These are phyloP conservation scores for Nematocida minor DNA, from an alignment of 371 early-diverging fungal species.

Conservation along the genomic window DNA sequence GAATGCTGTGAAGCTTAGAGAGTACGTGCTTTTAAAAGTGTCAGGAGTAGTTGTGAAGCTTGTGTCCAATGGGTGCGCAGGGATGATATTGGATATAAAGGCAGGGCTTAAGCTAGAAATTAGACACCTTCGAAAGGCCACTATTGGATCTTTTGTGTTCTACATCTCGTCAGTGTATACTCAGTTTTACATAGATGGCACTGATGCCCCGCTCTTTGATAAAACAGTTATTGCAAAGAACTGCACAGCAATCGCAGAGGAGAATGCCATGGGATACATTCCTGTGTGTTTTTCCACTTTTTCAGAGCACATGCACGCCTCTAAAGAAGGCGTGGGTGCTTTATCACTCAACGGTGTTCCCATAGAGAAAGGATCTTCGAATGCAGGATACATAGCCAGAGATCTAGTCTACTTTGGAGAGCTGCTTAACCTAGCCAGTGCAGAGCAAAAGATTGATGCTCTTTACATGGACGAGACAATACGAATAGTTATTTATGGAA, in stretches of 20 bases:
- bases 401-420: constrained; percentile 28
- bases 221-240: neutral
- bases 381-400: constrained; percentile 33
- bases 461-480: constrained; percentile 27
- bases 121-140: constrained; percentile 48
- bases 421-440: neutral
- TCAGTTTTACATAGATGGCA: constrained; percentile 28
- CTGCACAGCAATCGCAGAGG: neutral
- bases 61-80: constrained; percentile 51
- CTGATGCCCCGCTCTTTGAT: neutral
- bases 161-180: constrained; percentile 64
- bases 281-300: constrained; percentile 13
- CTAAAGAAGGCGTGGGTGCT: constrained; percentile 5
- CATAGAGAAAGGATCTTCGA: constrained; percentile 13
- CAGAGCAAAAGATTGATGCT: neutral
- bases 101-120: constrained; percentile 50
- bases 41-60: constrained; percentile 47
- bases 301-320: neutral
- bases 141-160: constrained; percentile 42
- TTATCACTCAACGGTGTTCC: constrained; percentile 5
- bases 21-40: constrained; percentile 54
- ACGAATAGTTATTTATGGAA: constrained; percentile 17
- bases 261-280: constrained; percentile 38
- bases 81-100: constrained; percentile 49
- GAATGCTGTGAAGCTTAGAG: neutral